Base-by-base conservation (phyloP, 1,284 basidiomycete genomes). In the Polyporus tsugae region DNA sequence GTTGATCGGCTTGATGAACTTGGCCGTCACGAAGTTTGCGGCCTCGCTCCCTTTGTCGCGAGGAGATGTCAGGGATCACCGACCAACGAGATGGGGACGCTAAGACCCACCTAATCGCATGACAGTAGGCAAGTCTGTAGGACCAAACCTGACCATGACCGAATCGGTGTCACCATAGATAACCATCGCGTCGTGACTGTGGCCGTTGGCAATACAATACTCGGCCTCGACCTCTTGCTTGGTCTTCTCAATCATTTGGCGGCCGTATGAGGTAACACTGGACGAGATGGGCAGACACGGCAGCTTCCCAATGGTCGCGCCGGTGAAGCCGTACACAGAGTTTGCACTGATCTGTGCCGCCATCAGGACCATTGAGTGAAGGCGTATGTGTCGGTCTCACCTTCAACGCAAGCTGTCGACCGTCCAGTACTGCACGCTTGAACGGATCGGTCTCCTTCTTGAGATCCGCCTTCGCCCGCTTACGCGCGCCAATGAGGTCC, bases 121-220 rank as follows among this genome's bases (percentile, higher is more conserved):
- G 46, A 97, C 95, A 6, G 87, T 88, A 44, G 86, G 84, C 38
- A 99, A 83, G 75, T 98, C 95, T 6, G 86, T 89, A 49, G 95
- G 95, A 6, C 97, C 96, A 75, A 99, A 99, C 74, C 89, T 91
- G 60, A 98, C 93, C 96, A 98, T 99, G 77, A 99, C 96, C 0
- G 96, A 99, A 82, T 99, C 96, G 0, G 96, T 98, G 80, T 99
- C 96, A 73, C 96, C 96, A 74, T 99, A 99, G 68, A 99, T 95
- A 77, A 99, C 93, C 75, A 94, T 89, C 1, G 96, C 96, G 73
- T 98, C 91, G 76, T 96, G 88, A 38, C 88, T 82, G 75, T 94
- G 92, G 0, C 96, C 96, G 75, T 98, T 98, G 17, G 89, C 91
- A 15, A 93, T 86, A 62, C 87, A 94, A 77, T 96, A 98, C 74